Conservation (phyloP, 2,329 filamentous ascomycete species). For the Leptographium procerum region DNA sequence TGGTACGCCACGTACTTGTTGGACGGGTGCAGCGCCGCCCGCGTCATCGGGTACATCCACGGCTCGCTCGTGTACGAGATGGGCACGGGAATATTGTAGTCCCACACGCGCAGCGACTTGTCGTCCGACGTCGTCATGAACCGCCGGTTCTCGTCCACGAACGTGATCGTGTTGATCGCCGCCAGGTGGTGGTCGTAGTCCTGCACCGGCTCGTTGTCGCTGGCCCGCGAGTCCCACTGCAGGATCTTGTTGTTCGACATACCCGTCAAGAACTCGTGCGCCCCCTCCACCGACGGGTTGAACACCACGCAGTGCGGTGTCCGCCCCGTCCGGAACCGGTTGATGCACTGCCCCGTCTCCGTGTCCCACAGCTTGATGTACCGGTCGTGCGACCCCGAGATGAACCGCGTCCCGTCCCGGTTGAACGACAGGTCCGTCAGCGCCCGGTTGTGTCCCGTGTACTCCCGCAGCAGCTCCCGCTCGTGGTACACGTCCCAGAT, state of each 20-base stretch:
- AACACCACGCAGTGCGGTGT: constrained; percentile 92
- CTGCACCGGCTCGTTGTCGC: constrained; percentile 65
- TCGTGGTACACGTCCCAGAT: constrained; percentile 92
- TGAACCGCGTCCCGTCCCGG: constrained; percentile 67
- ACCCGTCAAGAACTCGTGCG: constrained; percentile 85
- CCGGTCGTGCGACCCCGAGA: constrained; percentile 86
- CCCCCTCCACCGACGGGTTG: constrained; percentile 66
- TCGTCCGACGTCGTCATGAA: constrained; percentile 99
- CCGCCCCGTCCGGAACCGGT: constrained; percentile 84
- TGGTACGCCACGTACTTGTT: constrained; percentile 95
- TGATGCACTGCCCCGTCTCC: constrained; percentile 80
- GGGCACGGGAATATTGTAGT: constrained; percentile 94
- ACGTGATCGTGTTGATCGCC: constrained; percentile 96
- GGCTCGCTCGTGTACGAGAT: constrained; percentile 98
- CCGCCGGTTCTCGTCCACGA: constrained; percentile 84
- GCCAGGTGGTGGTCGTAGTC: constrained; percentile 98
- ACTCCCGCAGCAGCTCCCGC: constrained; percentile 81
- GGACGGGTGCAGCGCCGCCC: constrained; percentile 70
- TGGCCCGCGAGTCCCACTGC: constrained; percentile 78
- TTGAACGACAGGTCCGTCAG: constrained; percentile 88
- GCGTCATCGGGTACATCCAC: constrained; percentile 94
- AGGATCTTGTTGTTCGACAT: constrained; percentile 99
- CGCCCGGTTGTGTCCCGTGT: constrained; percentile 78
- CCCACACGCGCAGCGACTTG: constrained; percentile 92
- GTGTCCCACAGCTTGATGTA: constrained; percentile 98